Evolutionary conservation across 768 basidiomycete species (phyloP).

Genomic region (Mycena alexandri): DNA sequence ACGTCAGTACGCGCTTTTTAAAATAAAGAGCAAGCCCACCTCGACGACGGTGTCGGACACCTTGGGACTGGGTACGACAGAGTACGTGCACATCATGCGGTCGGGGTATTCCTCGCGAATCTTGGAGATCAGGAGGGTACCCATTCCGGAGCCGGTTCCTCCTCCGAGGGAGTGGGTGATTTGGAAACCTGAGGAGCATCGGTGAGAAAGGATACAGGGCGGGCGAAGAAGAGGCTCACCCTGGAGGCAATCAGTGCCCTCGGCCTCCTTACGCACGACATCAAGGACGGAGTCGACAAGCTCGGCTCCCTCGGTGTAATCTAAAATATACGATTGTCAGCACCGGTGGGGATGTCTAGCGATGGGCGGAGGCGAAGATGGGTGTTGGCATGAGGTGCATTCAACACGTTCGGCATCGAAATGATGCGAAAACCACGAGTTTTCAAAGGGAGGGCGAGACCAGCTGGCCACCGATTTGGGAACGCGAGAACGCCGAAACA

Average conservation of each 20-base stretch:
- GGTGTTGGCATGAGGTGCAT: no score
- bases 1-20: neutral
- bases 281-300: slow-evolving; percentile 98
- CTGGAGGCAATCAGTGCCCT: slow-evolving; percentile 96
- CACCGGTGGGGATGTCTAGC: neutral
- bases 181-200: slow-evolving; percentile 82
- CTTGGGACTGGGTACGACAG: slow-evolving; percentile 96
- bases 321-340: slow-evolving; percentile 46
- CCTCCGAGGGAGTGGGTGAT: slow-evolving; percentile 99
- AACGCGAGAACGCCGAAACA: no score
- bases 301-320: slow-evolving; percentile 97
- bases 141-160: slow-evolving; percentile 99
- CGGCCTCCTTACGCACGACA: slow-evolving; percentile 99
- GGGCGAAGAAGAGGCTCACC: slow-evolving; percentile 59
- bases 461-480: no score
- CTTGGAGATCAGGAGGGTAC: slow-evolving; percentile 98
- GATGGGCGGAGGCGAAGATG: no score
- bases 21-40: slow-evolving; percentile 53
- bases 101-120: slow-evolving; percentile 99
- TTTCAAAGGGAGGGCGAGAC: no score
- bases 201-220: slow-evolving; percentile 6
- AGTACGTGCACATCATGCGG: slow-evolving; percentile 99
- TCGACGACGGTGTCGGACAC: slow-evolving; percentile 99
- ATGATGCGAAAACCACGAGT: no score
- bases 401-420: no score